Conservation (phyloP, 2,329 filamentous ascomycete genomes). For the Aureobasidium pullulans region DNA sequence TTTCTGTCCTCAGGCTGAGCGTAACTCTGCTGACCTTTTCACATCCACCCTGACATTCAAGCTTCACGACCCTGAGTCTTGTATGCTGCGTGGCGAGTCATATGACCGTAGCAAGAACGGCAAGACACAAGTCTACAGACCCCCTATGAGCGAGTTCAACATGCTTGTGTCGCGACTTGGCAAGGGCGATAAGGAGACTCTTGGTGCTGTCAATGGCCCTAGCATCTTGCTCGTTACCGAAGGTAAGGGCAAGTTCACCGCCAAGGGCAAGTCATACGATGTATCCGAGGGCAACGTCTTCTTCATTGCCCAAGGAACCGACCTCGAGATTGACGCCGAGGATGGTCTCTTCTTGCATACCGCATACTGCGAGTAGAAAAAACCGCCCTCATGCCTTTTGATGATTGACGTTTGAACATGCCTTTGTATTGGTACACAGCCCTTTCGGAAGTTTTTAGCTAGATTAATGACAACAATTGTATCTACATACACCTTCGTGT, state of each 20-base stretch:
- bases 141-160: conserved; percentile 65
- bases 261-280: conserved; percentile 45
- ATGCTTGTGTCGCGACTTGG: conserved; percentile 55
- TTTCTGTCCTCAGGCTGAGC: conserved; percentile 61
- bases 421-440: background rate
- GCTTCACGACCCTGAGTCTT: conserved; percentile 51
- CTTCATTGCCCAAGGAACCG: conserved; percentile 55
- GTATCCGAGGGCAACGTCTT: conserved; percentile 57
- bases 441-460: background rate
- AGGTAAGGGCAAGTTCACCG: conserved; percentile 51
- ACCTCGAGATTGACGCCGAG: conserved; percentile 38
- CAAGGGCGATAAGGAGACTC: conserved; percentile 51
- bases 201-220: conserved; percentile 51
- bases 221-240: conserved; percentile 56
- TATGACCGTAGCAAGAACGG: conserved; percentile 49
- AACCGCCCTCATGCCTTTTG: background rate
- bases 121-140: conserved; percentile 56
- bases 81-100: conserved; percentile 44
- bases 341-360: conserved; percentile 43
- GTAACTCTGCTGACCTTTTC: conserved; percentile 59
- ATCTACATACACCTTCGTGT: no score
- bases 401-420: conserved; percentile 5
- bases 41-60: conserved; percentile 55
- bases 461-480: background rate
- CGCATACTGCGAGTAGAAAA: conserved; percentile 36